phyloP scores from a whole-genome alignment of 257 asterid genomes.

The Nicotiana tomentosiformis region DNA sequence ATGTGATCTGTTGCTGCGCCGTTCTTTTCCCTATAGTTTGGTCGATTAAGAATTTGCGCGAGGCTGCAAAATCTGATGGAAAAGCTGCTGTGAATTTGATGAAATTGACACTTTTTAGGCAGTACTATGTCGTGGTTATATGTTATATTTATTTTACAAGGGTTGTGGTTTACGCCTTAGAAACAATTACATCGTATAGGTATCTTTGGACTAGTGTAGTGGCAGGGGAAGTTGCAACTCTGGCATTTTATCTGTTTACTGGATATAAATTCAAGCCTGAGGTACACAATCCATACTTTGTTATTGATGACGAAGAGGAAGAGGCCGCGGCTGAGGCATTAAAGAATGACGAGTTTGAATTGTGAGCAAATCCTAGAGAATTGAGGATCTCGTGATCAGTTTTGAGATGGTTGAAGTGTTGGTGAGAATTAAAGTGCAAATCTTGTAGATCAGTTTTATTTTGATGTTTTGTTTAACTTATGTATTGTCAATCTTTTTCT shows the following conservation, averaged over 20 bases:
- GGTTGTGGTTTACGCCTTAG: constrained; percentile 82
- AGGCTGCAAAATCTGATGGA: constrained; percentile 82
- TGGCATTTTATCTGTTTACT: constrained; percentile 65
- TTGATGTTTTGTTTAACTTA: not conserved
- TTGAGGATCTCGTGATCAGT: not conserved
- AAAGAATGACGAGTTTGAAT: constrained; percentile 87
- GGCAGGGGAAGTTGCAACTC: constrained; percentile 73
- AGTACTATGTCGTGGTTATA: constrained; percentile 69
- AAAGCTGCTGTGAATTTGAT: constrained; percentile 89
- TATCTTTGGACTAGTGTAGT: constrained; percentile 81
- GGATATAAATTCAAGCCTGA: constrained; percentile 81
- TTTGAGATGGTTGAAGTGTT: not conserved
- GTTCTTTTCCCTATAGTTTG: constrained; percentile 84
- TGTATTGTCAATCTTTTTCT: not conserved
- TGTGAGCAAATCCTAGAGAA: constrained; percentile 28
- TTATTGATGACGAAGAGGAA: constrained; percentile 79
- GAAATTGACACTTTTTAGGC: constrained; percentile 83
- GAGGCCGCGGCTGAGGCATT: constrained; percentile 83
- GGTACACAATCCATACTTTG: constrained; percentile 74
- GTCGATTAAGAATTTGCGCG: constrained; percentile 84
- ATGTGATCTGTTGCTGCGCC: constrained; percentile 73
- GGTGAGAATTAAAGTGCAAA: not conserved
- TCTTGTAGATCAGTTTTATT: not conserved
- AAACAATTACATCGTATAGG: constrained; percentile 73
- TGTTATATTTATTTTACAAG: constrained; percentile 85